Conservation (phyloP, 1,284 basidiomycete species). For the Porogramme epimiltina region DNA sequence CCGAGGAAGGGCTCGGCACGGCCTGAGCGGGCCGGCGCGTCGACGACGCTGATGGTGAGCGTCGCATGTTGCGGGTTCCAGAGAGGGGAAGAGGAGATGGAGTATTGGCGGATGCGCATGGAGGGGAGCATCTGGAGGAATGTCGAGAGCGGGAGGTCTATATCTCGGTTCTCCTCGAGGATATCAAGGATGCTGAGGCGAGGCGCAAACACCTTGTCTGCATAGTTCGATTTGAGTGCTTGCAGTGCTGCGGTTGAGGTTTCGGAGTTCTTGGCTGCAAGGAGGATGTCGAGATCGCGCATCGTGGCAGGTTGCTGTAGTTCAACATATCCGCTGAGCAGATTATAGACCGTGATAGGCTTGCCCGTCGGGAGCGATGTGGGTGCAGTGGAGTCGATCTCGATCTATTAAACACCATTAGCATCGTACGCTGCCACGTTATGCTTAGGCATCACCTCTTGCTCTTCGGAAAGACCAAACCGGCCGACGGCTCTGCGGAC, state of each 20-base stretch:
- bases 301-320: conserved; percentile 47
- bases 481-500: conserved; percentile 42
- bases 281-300: conserved; percentile 35
- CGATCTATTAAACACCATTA: conserved; percentile 35
- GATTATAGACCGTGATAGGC: conserved; percentile 37
- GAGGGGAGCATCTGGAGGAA: conserved; percentile 47
- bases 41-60: conserved; percentile 46
- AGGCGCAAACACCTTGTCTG: conserved; percentile 36
- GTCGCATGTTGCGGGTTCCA: conserved; percentile 42
- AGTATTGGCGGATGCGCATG: conserved; percentile 53
- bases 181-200: conserved; percentile 47
- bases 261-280: conserved; percentile 20
- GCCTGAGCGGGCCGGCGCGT: conserved; percentile 34
- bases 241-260: conserved; percentile 24
- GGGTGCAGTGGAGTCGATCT: conserved; percentile 38
- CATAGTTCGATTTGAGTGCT: conserved; percentile 32
- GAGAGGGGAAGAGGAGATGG: conserved; percentile 49
- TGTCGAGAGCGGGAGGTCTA: conserved; percentile 39
- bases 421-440: too few species aligned
- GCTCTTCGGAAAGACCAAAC: conserved; percentile 45
- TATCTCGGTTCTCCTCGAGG: conserved; percentile 40
- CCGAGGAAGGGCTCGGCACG: conserved; percentile 38
- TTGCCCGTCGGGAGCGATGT: conserved; percentile 44
- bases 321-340: conserved; percentile 50
- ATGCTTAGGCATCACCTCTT: too few species aligned